Evolutionary conservation across 192 early-diverging fungal genomes (phyloP).

Genomic region (Phlyctochytrium planicorne): DNA sequence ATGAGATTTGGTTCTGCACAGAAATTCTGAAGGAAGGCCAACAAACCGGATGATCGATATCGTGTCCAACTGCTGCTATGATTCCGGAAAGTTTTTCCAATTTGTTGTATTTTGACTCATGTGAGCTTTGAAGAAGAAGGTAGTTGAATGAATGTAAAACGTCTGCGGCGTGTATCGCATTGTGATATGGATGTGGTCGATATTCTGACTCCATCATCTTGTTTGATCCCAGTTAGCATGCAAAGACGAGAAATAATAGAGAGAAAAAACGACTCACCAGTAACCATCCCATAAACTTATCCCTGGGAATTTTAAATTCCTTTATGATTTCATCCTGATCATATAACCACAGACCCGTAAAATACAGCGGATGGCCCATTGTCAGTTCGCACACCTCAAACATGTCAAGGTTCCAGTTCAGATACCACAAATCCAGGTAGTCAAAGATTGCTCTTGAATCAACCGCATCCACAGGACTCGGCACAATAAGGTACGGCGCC

Average conservation of each 20-base stretch:
- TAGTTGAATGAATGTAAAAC: constrained; percentile 53
- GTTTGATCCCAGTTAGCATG: background rate
- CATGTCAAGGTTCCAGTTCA: constrained; percentile 19
- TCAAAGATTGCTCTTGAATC: background rate
- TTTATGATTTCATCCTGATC: constrained; percentile 33
- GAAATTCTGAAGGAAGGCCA: constrained; percentile 5
- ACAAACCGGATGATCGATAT: constrained; percentile 57
- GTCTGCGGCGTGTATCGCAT: constrained; percentile 55
- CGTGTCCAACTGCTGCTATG: constrained; percentile 49
- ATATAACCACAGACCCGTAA: constrained; percentile 35
- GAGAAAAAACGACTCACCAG: constrained; percentile 33
- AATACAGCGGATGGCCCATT: constrained; percentile 45
- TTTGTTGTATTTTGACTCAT: constrained; percentile 30
- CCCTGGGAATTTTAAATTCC: constrained; percentile 27
- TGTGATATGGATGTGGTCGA: constrained; percentile 54
- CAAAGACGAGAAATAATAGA: constrained; percentile 8
- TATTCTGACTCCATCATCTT: constrained; percentile 50
- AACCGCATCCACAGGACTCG: background rate
- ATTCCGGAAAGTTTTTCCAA: constrained; percentile 40
- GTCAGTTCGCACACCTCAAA: constrained; percentile 43
- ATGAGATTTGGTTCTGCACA: background rate
- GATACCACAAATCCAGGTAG: constrained; percentile 3
- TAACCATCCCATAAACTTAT: constrained; percentile 44
- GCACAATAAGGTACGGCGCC: background rate
- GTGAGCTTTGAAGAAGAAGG: constrained; percentile 35